Evolutionary conservation across 495 filamentous ascomycete species (phyloP).

Genomic region (Jackrogersella multiformis): DNA sequence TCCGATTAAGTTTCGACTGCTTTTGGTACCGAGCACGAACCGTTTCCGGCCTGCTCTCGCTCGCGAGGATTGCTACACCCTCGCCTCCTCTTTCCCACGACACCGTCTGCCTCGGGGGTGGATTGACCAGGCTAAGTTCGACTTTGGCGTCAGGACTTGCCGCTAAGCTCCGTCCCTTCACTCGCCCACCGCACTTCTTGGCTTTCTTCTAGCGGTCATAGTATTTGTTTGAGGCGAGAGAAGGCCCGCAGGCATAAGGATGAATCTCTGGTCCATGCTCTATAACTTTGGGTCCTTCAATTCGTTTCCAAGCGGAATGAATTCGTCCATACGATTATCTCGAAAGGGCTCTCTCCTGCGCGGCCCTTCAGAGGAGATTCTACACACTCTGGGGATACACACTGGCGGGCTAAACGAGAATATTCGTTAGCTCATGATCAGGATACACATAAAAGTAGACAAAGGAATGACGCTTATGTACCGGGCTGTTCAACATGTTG

Average conservation of each 20-base stretch:
- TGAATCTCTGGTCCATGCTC: constrained; percentile 30
- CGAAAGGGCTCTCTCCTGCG: constrained; percentile 8
- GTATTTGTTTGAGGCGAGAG: constrained; percentile 26
- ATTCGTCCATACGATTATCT: constrained; percentile 20
- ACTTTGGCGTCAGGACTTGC: constrained; percentile 33
- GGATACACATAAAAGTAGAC: neutral
- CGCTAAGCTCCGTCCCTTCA: constrained; percentile 24
- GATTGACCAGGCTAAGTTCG: constrained; percentile 34
- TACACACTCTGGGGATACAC: constrained; percentile 64
- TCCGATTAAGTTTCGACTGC: constrained; percentile 10
- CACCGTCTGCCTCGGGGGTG: constrained; percentile 29
- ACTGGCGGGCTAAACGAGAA: constrained; percentile 50
- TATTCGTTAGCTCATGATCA: constrained; percentile 31
- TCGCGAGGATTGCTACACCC: constrained; percentile 42
- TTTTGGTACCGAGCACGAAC: constrained; percentile 23
- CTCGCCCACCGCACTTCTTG: constrained; percentile 17
- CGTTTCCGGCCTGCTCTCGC: constrained; percentile 34
- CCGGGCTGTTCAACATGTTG: constrained; percentile 92
- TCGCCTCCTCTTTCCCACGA: constrained; percentile 22
- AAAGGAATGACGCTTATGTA: constrained; percentile 58
- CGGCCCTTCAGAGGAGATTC: constrained; percentile 11
- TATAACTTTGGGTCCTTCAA: constrained; percentile 17
- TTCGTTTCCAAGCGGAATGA: constrained; percentile 34
- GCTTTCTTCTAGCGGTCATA: constrained; percentile 19
- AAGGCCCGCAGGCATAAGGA: constrained; percentile 33